Base-by-base conservation (phyloP, 257 asterid species). In the Coffea eugenioides region DNA sequence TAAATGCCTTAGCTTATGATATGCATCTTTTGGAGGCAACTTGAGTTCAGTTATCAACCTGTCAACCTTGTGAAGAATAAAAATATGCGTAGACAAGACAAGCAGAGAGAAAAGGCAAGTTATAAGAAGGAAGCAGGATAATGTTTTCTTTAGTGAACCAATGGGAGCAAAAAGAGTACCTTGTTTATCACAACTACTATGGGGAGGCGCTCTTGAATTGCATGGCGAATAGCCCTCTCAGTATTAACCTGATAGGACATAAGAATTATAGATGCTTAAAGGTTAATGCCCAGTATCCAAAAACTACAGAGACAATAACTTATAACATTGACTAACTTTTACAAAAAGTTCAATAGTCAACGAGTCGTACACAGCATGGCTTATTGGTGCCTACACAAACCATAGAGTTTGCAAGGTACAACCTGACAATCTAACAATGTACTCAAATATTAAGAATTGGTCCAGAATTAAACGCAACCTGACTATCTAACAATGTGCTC, bases 11-110 rank as follows among this genome's bases (percentile, higher is more conserved):
- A 94, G 79, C 87, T 96, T 96, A 82, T 93, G 98, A 87, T 96
- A 96, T 75, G 99, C 99, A 80, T 93, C 98, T 89, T 92, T 95
- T 15, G 98, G 98, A 8, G 99, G 99, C 82, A 95, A 88, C 88
- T 89, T 93, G 16, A 95, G 97, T 86, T 95, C 99, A 69, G 97
- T 92, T 74, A 95, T 93, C 87, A 95, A 84, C 82, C 95, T 88
- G 78, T 95, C 99, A 69, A 95, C 97, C 99, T 95, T 61, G 12
- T 56, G 16, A 77, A 52, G 61, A n/a, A 65, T 43, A 41, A 80
- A 27, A 79, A 86, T 41, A 57, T 78, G 74, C 77, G 81, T 66
- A 69, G 67, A 74, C n/a, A 16, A 25, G 43, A 71, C 13, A 57
- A 77, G 59, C 56, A 13, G 62, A 65, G 25, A 65, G 34, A 48